Evolutionary conservation across 2,329 filamentous ascomycete genomes (phyloP).

Genomic region (Trichocomaceae sp.): DNA sequence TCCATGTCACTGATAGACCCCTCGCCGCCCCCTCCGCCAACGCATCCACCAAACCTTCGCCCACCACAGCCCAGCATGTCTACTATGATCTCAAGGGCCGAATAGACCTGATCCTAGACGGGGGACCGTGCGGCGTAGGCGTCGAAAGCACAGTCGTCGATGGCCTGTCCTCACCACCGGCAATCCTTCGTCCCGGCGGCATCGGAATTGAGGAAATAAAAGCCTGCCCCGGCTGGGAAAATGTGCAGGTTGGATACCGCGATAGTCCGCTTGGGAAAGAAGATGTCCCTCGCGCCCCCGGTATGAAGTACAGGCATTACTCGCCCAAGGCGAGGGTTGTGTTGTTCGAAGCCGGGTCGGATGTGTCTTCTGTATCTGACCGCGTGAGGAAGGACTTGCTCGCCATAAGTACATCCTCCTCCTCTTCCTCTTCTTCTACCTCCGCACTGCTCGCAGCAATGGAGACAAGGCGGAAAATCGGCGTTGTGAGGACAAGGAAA

Average conservation of each 20-base stretch:
- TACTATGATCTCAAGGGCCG: constrained; percentile 73
- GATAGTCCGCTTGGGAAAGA: constrained; percentile 61
- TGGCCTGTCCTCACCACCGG: constrained; percentile 72
- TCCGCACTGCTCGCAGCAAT: neutral
- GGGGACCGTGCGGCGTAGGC: constrained; percentile 76
- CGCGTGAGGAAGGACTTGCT: constrained; percentile 30
- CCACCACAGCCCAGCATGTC: constrained; percentile 85
- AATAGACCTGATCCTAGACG: constrained; percentile 83
- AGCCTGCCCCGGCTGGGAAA: constrained; percentile 70
- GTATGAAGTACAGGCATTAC: constrained; percentile 99
- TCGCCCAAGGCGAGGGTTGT: constrained; percentile 82
- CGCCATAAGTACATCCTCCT: constrained; percentile 21
- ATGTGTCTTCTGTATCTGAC: constrained; percentile 20
- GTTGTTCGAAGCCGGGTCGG: constrained; percentile 61
- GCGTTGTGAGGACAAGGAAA: constrained; percentile 35
- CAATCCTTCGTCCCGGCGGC: constrained; percentile 78
- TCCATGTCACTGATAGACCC: constrained; percentile 68
- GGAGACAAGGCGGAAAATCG: constrained; percentile 23
- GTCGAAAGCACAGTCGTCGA: constrained; percentile 98
- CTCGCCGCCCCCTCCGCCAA: constrained; percentile 92
- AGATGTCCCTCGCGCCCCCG: constrained; percentile 70
- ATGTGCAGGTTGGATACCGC: constrained; percentile 69
- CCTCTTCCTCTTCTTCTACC: too few relatives aligned
- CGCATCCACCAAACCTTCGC: constrained; percentile 85
- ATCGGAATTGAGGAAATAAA: constrained; percentile 75